Evolutionary conservation across 2,329 filamentous ascomycete genomes (phyloP).

Genomic region (Hymenoscyphus albidus): DNA sequence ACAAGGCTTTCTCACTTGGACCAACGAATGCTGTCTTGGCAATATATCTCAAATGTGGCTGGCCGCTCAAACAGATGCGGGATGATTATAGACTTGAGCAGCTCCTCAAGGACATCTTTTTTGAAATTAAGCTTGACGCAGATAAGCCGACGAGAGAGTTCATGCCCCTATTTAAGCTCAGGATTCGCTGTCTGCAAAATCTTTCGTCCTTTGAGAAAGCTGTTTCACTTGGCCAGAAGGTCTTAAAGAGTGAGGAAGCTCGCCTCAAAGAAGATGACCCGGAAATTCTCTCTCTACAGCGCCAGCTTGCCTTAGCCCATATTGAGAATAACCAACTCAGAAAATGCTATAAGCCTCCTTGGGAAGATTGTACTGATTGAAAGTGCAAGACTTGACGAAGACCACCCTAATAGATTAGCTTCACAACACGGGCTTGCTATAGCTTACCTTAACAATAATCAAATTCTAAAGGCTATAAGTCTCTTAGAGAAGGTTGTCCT

Average conservation of each 20-base stretch:
- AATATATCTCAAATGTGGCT: neutral
- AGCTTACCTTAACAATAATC: neutral
- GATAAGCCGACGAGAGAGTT: neutral
- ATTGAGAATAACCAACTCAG: neutral
- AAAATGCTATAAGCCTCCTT: neutral
- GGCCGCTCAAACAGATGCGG: neutral
- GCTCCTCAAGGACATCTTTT: neutral
- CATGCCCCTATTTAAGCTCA: neutral
- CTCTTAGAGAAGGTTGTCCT: neutral
- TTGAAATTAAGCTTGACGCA: neutral
- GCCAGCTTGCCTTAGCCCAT: neutral
- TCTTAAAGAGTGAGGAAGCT: neutral
- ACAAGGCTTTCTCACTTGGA: neutral
- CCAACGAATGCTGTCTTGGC: neutral
- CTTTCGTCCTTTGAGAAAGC: neutral
- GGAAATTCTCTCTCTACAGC: neutral
- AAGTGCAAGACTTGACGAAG: neutral
- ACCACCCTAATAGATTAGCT: neutral
- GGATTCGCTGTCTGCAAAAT: neutral
- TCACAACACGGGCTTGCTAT: neutral
- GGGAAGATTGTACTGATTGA: neutral
- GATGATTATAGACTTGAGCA: neutral
- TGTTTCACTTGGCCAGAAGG: neutral
- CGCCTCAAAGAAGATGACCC: neutral
- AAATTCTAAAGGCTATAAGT: conserved; percentile 3